Evolutionary conservation across 805 yeast genomes (phyloP), one percentile per base, ranked within the genome.

Genomic region (Spathaspora arborariae): DNA sequence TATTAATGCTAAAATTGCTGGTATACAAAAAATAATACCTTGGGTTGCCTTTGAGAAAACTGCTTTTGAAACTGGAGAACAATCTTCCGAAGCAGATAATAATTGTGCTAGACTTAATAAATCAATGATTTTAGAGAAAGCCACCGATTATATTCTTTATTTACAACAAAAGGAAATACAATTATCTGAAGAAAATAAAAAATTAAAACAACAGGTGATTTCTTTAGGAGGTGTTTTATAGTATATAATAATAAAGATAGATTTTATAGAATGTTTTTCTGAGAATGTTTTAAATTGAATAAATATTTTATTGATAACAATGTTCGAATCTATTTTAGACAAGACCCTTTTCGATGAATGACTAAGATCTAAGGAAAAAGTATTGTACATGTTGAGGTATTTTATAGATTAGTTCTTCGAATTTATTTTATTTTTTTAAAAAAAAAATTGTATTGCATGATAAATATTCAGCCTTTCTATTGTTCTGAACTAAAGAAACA

Each of bases 1-100:
- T 61, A 82, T 84, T 60, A 84, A 84, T 59, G 79, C 85, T 10
- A 84, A 82, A 60, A 84, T 84, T 46, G 85, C 85, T 3, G 81
- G 81, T 24, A 64, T 84, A 45, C 87, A 82, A 57, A 77, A 76
- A 55, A 71, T 84, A 20, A 83, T 84, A 30, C 90, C 90, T 10
- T 79, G 84, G 80, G 79, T 82, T 45, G 78, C 83, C 2, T 63
- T 71, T 42, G 86, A 81, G 49, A 78, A 78, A 51, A 78, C 84
- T 2, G 85, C 85, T 0, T 82, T 82, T 57, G 85, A 79, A 55
- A 72, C 75, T 13, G 65, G 64, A 9, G 56, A 57, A 9, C 46
- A 47, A 15, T 45, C 42, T 10, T 21, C 36, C 5, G 47, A 42
- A 13, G 36, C 20, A 5, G 27, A 37, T 11, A 41, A 34, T 27